Conservation (phyloP, 257 asterid species). For the Capsicum pubescens region DNA sequence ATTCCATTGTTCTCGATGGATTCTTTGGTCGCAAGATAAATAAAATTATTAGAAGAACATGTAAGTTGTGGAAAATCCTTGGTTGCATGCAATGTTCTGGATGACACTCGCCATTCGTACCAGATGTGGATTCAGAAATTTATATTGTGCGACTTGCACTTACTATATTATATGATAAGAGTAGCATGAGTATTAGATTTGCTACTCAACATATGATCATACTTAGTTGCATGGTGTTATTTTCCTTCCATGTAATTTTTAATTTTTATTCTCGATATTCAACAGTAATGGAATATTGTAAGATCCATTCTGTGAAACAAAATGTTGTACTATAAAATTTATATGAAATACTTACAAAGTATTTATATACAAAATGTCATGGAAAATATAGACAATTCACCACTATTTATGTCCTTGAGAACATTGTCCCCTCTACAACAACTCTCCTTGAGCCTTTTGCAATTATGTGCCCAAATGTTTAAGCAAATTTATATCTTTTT, state of each 20-base stretch:
- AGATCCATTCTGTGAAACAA: neutral
- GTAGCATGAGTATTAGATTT: constrained; percentile 29
- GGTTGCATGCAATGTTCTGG: constrained; percentile 46
- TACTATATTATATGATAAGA: constrained; percentile 29
- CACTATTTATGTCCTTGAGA: too few species aligned
- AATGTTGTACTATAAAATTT: too few species aligned
- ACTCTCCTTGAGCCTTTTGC: too few species aligned
- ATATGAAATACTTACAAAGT: too few species aligned
- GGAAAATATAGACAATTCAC: too few species aligned
- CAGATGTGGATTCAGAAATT: neutral
- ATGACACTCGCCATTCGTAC: neutral
- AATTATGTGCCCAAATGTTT: too few species aligned
- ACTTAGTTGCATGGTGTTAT: neutral
- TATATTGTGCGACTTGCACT: constrained; percentile 23
- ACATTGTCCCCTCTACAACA: too few species aligned
- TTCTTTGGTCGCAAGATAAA: constrained; percentile 35
- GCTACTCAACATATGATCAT: neutral
- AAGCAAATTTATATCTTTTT: too few species aligned
- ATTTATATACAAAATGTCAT: too few species aligned
- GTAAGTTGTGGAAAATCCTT: constrained; percentile 50
- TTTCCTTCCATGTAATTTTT: neutral
- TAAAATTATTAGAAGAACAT: constrained; percentile 45
- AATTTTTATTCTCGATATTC: neutral
- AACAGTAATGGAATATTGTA: neutral
- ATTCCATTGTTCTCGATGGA: constrained; percentile 33